phyloP scores from a whole-genome alignment of 768 basidiomycete species.

The Pseudohyphozyma bogoriensis region DNA sequence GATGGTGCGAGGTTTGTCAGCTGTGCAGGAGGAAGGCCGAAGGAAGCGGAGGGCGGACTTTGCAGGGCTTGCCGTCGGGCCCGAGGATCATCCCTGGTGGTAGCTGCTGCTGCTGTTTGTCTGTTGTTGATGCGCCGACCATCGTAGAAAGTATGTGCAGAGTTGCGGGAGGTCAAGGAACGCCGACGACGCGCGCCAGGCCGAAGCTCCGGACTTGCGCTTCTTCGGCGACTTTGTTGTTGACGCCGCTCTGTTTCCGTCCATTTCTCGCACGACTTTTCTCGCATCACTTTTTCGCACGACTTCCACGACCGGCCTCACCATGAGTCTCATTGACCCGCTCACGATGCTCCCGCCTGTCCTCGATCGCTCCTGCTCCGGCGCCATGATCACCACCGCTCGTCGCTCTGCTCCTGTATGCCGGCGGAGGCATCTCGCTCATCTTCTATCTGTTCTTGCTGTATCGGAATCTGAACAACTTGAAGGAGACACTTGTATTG shows the following conservation, averaged over 20 bases:
- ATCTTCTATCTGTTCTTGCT: slow-evolving; percentile 63
- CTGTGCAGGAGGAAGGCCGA: slow-evolving; percentile 24
- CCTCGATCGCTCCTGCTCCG: not conserved
- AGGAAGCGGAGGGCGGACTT: slow-evolving; percentile 49
- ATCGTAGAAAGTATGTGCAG: too few relatives aligned
- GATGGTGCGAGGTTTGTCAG: too few relatives aligned
- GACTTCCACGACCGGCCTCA: too few relatives aligned
- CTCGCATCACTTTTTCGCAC: too few relatives aligned
- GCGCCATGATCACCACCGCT: slow-evolving; percentile 43
- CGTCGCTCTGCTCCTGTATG: slow-evolving; percentile 59
- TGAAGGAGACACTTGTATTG: slow-evolving; percentile 55
- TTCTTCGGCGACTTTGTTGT: too few relatives aligned
- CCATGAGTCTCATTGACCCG: too few relatives aligned
- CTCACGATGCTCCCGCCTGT: not conserved
- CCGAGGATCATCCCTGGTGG: slow-evolving; percentile 55
- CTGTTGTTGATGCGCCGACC: too few relatives aligned
- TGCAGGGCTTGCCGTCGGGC: slow-evolving; percentile 91
- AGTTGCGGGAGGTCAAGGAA: too few relatives aligned
- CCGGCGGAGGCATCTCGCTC: slow-evolving; percentile 51
- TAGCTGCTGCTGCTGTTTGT: not conserved
- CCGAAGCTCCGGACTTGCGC: too few relatives aligned
- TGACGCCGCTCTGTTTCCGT: too few relatives aligned
- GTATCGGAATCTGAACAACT: slow-evolving; percentile 55
- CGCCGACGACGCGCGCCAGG: too few relatives aligned
- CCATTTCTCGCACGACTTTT: too few relatives aligned